A percentile compares a stretch with the other conserved stretches of the same genome.
These are phyloP conservation scores for Cadophora sp. DNA, from an alignment of 2,329 filamentous ascomycete species.

Conservation along the genomic window DNA sequence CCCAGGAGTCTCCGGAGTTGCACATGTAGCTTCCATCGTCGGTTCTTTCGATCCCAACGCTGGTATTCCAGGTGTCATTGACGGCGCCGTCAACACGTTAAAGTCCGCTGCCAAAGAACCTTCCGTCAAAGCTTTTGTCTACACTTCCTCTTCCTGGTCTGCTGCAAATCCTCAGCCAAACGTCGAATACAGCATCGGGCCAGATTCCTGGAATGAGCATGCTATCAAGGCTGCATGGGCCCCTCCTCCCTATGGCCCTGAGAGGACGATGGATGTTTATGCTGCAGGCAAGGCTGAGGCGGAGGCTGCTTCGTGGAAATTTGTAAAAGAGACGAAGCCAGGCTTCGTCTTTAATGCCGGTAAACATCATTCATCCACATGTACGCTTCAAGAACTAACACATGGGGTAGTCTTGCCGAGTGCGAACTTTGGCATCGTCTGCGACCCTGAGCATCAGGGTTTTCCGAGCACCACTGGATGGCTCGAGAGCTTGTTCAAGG, in stretches of 20 bases:
- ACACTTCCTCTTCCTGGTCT: constrained; percentile 45
- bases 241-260: constrained; percentile 44
- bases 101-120: constrained; percentile 46
- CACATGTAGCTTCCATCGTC: constrained; percentile 48
- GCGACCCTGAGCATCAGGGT: constrained; percentile 12
- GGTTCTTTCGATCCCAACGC: constrained; percentile 48
- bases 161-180: constrained; percentile 35
- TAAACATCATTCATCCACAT: not conserved
- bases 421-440: constrained; percentile 27
- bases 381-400: not conserved
- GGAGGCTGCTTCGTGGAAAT: constrained; percentile 50
- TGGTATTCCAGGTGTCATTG: constrained; percentile 47
- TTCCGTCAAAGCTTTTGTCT: constrained; percentile 49
- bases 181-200: constrained; percentile 33
- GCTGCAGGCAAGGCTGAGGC: constrained; percentile 48
- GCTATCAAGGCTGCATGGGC: constrained; percentile 46
- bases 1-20: constrained; percentile 43
- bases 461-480: constrained; percentile 36
- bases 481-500: constrained; percentile 35
- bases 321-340: constrained; percentile 43
- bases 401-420: constrained; percentile 31
- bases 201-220: constrained; percentile 47
- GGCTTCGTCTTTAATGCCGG: constrained; percentile 39
- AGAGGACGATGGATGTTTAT: constrained; percentile 42
- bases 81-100: constrained; percentile 42